Evolutionary conservation across 768 basidiomycete species (phyloP).

Genomic region (Boletus rufocinnamomeus): DNA sequence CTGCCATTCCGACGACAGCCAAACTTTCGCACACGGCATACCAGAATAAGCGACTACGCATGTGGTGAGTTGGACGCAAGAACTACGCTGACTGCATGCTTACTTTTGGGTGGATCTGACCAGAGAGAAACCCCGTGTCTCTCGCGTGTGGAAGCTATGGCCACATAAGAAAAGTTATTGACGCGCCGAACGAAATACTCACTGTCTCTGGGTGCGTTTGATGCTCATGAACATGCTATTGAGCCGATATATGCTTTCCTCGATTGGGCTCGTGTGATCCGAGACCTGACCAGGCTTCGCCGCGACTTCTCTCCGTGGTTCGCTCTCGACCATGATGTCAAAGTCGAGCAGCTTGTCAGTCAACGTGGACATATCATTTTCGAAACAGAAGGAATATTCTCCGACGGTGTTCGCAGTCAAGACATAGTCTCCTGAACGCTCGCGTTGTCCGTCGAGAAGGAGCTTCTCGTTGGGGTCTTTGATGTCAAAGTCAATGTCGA

Average conservation of each 20-base stretch:
- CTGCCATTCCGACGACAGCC: conserved; percentile 81
- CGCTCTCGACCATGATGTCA: conserved; percentile 98
- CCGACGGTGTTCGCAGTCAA: conserved; percentile 90
- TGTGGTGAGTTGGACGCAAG: conserved; percentile 1
- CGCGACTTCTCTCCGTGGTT: conserved; percentile 87
- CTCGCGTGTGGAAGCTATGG: conserved; percentile 86
- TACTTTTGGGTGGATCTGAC: conserved; percentile 90
- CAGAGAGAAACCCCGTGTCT: conserved; percentile 91
- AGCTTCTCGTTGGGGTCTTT: conserved; percentile 90
- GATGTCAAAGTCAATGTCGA: conserved; percentile 93
- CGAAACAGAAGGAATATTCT: conserved; percentile 96
- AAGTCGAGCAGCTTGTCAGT: conserved; percentile 94
- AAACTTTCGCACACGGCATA: conserved; percentile 82
- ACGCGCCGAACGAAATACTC: conserved; percentile 35
- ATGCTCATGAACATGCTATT: conserved; percentile 86
- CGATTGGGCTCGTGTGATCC: conserved; percentile 90
- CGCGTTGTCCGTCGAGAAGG: conserved; percentile 82
- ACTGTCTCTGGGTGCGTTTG: conserved; percentile 94
- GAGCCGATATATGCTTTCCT: conserved; percentile 94
- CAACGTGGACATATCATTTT: conserved; percentile 95
- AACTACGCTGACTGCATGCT: conserved; percentile 8
- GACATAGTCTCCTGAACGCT: conserved; percentile 96
- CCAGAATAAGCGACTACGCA: conserved; percentile 84
- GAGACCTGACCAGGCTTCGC: conserved; percentile 85
- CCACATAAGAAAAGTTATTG: conserved; percentile 4